Evolutionary conservation across 2,329 filamentous ascomycete species (phyloP).

Genomic region (Pseudophaeomoniella oleicola): DNA sequence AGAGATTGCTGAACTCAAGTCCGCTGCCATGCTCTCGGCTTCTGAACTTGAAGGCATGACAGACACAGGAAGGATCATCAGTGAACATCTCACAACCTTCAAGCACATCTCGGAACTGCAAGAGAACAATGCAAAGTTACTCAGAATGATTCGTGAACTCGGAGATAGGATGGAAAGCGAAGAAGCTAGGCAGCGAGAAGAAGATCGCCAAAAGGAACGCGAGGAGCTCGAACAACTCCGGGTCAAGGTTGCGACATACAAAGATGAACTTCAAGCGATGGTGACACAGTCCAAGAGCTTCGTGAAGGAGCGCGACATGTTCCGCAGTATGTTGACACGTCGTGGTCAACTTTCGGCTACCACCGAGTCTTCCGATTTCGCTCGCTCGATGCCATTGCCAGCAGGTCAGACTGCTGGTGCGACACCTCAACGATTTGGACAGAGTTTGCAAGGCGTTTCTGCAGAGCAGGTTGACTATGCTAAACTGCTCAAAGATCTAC

Average conservation of each 20-base stretch:
- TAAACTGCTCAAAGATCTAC: constrained; percentile 71
- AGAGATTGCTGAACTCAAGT: constrained; percentile 61
- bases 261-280: constrained; percentile 73
- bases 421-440: constrained; percentile 26
- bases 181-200: constrained; percentile 53
- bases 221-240: constrained; percentile 58
- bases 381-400: constrained; percentile 49
- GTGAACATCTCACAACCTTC: constrained; percentile 77
- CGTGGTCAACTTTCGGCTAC: constrained; percentile 46
- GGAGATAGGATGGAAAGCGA: constrained; percentile 84
- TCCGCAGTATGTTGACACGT: constrained; percentile 82
- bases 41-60: constrained; percentile 63
- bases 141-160: constrained; percentile 69
- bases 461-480: constrained; percentile 55
- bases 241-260: constrained; percentile 59
- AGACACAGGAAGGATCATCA: constrained; percentile 79
- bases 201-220: constrained; percentile 39
- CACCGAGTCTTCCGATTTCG: constrained; percentile 52
- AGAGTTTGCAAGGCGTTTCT: constrained; percentile 31
- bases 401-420: constrained; percentile 17
- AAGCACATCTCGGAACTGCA: constrained; percentile 73
- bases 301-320: constrained; percentile 92
- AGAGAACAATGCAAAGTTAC: constrained; percentile 70
- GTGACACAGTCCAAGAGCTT: constrained; percentile 80
- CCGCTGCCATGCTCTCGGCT: constrained; percentile 36